Conservation (phyloP, 768 basidiomycete species). For the Lentinus tigrinus region DNA sequence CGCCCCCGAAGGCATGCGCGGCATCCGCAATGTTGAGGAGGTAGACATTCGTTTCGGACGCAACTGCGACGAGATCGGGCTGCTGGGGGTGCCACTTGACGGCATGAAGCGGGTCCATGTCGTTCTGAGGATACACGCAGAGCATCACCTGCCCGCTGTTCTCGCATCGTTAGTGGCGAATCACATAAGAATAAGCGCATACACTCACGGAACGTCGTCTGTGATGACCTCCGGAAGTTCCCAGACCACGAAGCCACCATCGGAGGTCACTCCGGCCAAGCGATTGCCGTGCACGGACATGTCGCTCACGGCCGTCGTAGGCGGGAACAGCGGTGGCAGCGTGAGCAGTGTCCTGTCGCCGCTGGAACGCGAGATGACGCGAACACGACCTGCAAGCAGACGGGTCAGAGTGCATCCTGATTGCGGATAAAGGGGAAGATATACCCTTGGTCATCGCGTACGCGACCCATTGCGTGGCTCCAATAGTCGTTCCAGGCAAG, state of each 20-base stretch:
- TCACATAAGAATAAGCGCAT: neutral
- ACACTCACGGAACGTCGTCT: constrained; percentile 80
- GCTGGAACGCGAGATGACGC: constrained; percentile 85
- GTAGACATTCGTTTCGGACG: constrained; percentile 73
- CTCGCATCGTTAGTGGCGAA: constrained; percentile 1
- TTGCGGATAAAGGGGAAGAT: neutral
- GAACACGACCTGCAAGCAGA: constrained; percentile 60
- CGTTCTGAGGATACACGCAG: constrained; percentile 63
- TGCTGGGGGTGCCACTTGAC: constrained; percentile 91
- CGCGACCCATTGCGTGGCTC: constrained; percentile 90
- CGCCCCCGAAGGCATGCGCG: constrained; percentile 57
- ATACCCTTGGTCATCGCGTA: constrained; percentile 87
- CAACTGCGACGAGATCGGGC: constrained; percentile 77
- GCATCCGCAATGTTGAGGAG: constrained; percentile 70
- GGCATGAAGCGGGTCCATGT: constrained; percentile 64
- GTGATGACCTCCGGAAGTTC: constrained; percentile 80
- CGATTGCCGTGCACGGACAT: constrained; percentile 86
- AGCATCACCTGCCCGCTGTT: constrained; percentile 64
- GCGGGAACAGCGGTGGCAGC: constrained; percentile 59
- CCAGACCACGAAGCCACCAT: constrained; percentile 90
- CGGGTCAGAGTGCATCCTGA: neutral
- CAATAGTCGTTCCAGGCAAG: constrained; percentile 83
- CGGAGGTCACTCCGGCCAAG: constrained; percentile 82
- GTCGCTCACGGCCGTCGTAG: constrained; percentile 67
- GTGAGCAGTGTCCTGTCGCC: constrained; percentile 87